Evolutionary conservation across 805 yeast species (phyloP).

Genomic region (Nakazawaea laoshanensis): DNA sequence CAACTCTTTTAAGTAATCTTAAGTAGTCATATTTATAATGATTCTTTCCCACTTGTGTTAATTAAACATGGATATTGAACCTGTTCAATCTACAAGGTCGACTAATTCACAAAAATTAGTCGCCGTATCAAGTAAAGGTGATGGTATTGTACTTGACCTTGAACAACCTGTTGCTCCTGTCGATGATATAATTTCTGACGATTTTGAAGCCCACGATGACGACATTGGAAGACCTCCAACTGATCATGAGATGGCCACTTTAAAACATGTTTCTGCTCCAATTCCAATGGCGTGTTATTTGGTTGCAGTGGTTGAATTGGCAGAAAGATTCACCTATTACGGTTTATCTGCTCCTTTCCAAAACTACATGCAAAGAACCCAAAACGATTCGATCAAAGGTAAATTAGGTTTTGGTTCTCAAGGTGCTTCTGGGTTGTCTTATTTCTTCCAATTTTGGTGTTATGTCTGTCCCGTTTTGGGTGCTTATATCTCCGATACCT

Average conservation of each 20-base stretch:
- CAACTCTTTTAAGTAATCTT: too few species aligned
- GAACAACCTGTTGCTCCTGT: not conserved
- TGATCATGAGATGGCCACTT: constrained; percentile 40
- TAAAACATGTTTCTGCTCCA: constrained; percentile 42
- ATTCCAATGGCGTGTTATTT: constrained; percentile 52
- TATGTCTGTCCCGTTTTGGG: constrained; percentile 74
- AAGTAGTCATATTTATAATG: too few species aligned
- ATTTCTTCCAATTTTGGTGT: constrained; percentile 77
- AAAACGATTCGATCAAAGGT: constrained; percentile 31
- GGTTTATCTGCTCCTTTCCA: constrained; percentile 72
- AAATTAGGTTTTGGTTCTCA: constrained; percentile 51
- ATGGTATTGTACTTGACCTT: constrained; percentile 1
- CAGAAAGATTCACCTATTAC: constrained; percentile 77
- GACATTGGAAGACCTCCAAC: constrained; percentile 35
- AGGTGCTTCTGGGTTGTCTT: constrained; percentile 64
- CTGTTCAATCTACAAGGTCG: constrained; percentile 3
- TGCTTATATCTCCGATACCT: constrained; percentile 69
- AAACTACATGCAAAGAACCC: constrained; percentile 62
- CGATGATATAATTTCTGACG: not conserved
- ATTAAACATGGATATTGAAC: constrained; percentile 3
- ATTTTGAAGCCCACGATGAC: constrained; percentile 14
- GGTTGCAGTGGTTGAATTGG: constrained; percentile 65
- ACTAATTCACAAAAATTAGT: constrained; percentile 1
- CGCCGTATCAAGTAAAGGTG: constrained; percentile 3
- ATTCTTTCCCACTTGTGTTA: too few species aligned